Evolutionary conservation across 176 grass and related monocot genomes (phyloP).

Genomic region (Oryza nivara): DNA sequence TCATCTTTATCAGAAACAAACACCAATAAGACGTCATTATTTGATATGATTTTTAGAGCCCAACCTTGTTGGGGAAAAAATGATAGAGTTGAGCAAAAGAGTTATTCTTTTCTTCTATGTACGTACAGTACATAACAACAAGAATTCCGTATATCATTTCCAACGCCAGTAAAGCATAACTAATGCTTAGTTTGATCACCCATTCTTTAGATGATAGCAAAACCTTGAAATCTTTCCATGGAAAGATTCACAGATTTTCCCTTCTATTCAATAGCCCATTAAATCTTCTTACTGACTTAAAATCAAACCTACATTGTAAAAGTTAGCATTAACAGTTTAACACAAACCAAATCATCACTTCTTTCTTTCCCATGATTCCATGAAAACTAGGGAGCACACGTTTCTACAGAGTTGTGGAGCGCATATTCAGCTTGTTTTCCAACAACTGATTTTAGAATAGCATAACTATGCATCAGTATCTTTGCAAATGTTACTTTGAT

Average conservation of each 20-base stretch:
- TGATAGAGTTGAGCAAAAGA: background rate
- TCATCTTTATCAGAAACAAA: slow-evolving; percentile 8
- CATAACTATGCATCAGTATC: background rate
- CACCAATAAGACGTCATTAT: background rate
- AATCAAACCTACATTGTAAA: background rate
- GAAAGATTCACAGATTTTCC: slow-evolving; percentile 15
- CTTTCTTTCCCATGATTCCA: background rate
- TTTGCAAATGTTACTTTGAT: background rate
- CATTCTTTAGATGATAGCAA: background rate
- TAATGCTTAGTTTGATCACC: slow-evolving; percentile 1
- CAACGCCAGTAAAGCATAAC: background rate
- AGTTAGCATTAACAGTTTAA: background rate
- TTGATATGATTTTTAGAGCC: slow-evolving; percentile 14
- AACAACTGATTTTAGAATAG: slow-evolving; percentile 4
- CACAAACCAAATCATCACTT: background rate
- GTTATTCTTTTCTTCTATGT: background rate
- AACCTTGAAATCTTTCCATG: slow-evolving; percentile 1
- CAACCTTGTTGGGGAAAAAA: background rate
- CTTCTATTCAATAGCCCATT: background rate
- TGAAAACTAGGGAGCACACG: background rate
- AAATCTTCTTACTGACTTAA: slow-evolving; percentile 11
- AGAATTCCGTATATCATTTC: slow-evolving; percentile 10
- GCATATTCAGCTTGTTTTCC: slow-evolving; percentile 1
- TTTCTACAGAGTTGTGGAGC: background rate
- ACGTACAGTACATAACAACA: background rate